Conservation (phyloP, 2,329 filamentous ascomycete species). For the Xylariaceae sp. region DNA sequence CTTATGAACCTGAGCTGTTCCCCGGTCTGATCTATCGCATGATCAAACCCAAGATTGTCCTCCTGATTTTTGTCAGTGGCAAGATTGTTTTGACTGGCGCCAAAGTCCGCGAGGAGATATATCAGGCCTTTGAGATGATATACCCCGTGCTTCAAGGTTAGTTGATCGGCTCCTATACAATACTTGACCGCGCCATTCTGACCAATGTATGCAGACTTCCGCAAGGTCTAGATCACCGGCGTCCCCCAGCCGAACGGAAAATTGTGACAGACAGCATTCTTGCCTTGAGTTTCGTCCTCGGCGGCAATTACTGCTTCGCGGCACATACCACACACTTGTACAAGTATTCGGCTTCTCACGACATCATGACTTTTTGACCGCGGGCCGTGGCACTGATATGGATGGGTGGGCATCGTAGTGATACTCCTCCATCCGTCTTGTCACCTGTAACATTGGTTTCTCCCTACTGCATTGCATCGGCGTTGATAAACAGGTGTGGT, state of each 20-base stretch:
- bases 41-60: slow-evolving; percentile 99
- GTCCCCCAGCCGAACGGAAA: neutral
- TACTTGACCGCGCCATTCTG: neutral
- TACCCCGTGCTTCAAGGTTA: slow-evolving; percentile 88
- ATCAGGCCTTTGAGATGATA: slow-evolving; percentile 94
- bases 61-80: slow-evolving; percentile 95
- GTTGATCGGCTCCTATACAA: slow-evolving; percentile 26
- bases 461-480: slow-evolving; percentile 53
- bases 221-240: slow-evolving; percentile 47
- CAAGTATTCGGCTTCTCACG: slow-evolving; percentile 27
- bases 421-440: slow-evolving; percentile 2
- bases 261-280: neutral
- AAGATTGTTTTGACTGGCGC: slow-evolving; percentile 98
- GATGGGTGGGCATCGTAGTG: slow-evolving; percentile 1
- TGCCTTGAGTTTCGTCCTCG: slow-evolving; percentile 3
- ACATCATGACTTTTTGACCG: slow-evolving; percentile 30
- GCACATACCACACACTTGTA: slow-evolving; percentile 23
- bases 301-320: neutral
- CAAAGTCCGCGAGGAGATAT: slow-evolving; percentile 97
- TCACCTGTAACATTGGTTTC: slow-evolving; percentile 33
- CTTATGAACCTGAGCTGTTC: slow-evolving; percentile 97
- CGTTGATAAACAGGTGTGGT: slow-evolving; percentile 42
- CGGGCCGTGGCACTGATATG: slow-evolving; percentile 15
- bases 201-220: slow-evolving; percentile 44
- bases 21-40: slow-evolving; percentile 99